phyloP scores from a whole-genome alignment of 441 rosid species.

The Croton laevigatus region DNA sequence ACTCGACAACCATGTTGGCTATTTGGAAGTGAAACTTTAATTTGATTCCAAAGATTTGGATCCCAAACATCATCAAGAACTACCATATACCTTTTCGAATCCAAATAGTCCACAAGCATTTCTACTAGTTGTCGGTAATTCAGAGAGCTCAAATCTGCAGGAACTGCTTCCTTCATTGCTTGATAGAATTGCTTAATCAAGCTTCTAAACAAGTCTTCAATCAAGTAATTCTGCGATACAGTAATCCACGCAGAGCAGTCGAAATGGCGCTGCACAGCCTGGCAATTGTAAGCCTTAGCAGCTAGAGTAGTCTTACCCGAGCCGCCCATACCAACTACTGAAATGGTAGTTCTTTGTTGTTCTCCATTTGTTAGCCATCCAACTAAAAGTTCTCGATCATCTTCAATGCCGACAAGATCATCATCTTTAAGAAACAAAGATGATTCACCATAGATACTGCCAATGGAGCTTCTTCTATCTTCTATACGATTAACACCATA shows the following conservation, averaged over 20 bases:
- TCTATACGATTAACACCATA: conserved; percentile 21
- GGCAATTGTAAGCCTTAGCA: conserved; percentile 19
- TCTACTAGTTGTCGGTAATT: conserved; percentile 20
- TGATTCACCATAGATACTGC: conserved; percentile 21
- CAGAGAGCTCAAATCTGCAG: conserved; percentile 18
- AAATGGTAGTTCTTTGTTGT: conserved; percentile 21
- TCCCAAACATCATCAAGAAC: conserved; percentile 37
- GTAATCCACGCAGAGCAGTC: conserved; percentile 30
- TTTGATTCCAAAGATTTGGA: conserved; percentile 26
- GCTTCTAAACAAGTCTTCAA: conserved; percentile 20
- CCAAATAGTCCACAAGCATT: conserved; percentile 19
- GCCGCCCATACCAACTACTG: conserved; percentile 33
- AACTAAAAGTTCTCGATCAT: conserved; percentile 15
- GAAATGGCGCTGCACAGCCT: conserved; percentile 12
- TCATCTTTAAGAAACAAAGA: conserved; percentile 26
- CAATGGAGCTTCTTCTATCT: conserved; percentile 20
- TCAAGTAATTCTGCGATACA: conserved; percentile 22
- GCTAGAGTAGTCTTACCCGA: conserved; percentile 31
- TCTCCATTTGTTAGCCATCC: conserved; percentile 23
- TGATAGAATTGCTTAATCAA: conserved; percentile 22
- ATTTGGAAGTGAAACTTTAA: conserved; percentile 24
- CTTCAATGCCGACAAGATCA: conserved; percentile 34
- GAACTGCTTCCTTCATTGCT: conserved; percentile 5
- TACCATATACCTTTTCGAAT: conserved; percentile 23
- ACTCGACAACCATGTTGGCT: conserved; percentile 24